Evolutionary conservation across 139 green algal genomes (phyloP), one percentile per base, ranked within the genome.

Genomic region (Chlorella sp.): DNA sequence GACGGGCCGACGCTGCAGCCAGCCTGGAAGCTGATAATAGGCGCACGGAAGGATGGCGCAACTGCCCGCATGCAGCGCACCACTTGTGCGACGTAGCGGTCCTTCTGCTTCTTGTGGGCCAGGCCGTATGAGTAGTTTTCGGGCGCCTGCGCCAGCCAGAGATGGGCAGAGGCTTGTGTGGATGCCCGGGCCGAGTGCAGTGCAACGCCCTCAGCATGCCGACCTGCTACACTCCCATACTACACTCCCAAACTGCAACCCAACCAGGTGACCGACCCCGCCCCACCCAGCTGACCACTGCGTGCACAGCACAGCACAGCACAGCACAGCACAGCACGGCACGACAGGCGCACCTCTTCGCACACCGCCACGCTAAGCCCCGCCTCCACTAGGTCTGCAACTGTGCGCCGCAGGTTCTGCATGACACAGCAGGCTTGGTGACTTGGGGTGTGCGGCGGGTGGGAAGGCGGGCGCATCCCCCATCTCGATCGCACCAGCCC

Each of bases 401-500:
- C 89, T 3, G 90, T 93, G 40, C 89, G 78, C 7, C 88, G 83
- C 56, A 98, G 84, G 83, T 96, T 97, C 4, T 58, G 51, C 11
- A 24, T 60, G 51, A 11, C 46, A 54, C 46, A 54, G n/a, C n/a
- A n/a, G n/a, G n/a, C n/a, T n/a, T n/a, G n/a, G n/a, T n/a, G n/a
- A n/a, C n/a, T n/a, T n/a, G 46, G 46, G 46, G 46, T 54, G 46
- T 8, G 46, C 46, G 46, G n/a, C n/a, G n/a, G n/a, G n/a, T n/a
- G n/a, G n/a, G n/a, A n/a, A n/a, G n/a, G n/a, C n/a, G n/a, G n/a
- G n/a, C n/a, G n/a, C n/a, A n/a, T n/a, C n/a, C n/a, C n/a, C n/a
- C n/a, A n/a, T n/a, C n/a, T n/a, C n/a, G n/a, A n/a, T n/a, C n/a
- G n/a, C n/a, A n/a, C n/a, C n/a, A n/a, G n/a, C n/a, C n/a, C n/a